Base-by-base conservation (phyloP, 345 rosid genomes). In the Pugionium cornutum region DNA sequence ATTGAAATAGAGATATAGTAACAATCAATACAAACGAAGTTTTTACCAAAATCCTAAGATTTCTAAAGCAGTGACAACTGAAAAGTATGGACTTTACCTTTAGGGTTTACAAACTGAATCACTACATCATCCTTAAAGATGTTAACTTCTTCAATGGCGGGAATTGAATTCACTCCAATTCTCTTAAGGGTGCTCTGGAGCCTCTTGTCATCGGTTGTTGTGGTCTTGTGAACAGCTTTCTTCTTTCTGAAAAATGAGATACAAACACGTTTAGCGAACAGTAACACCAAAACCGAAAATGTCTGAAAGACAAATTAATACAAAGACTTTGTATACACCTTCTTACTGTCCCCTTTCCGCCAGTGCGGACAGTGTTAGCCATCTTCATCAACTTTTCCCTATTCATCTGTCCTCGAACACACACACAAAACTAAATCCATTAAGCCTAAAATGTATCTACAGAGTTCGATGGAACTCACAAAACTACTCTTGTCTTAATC, bases 151-250 rank as follows among this genome's bases (percentile, higher is more conserved):
- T 94, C 99, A 25, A 94, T 94, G 4, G 95, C 96, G 28, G 99
- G 96, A 37, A 94, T 94, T 7, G 89, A 78, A 62, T 85, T 88
- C 10, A 94, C 97, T 10, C 99, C 99, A 65, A 94, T 82, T 79
- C 97, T 90, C 80, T 94, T 94, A 57, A 94, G 82, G 27, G 97
- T 94, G 79, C 96, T 90, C 73, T 90, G 99, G 7, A 94, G 94
- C 81, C 87, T 86, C 75, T 94, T 94, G 75, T 94, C 99, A 48
- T 94, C 99, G 0, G 96, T 94, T 27, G 95, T 94, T n/a, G 88
- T 90, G 0, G 99, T 83, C 84, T 90, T 94, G 78, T 94, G 99
- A 26, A 94, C 85, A 27, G 99, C 99, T 86, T 94, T 94, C 95
- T 94, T 91, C 97, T 94, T 94, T 72, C 99, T 94, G 67, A 27